Evolutionary conservation across 2,329 filamentous ascomycete genomes (phyloP).

Genomic region (Aspergillus bombycis): DNA sequence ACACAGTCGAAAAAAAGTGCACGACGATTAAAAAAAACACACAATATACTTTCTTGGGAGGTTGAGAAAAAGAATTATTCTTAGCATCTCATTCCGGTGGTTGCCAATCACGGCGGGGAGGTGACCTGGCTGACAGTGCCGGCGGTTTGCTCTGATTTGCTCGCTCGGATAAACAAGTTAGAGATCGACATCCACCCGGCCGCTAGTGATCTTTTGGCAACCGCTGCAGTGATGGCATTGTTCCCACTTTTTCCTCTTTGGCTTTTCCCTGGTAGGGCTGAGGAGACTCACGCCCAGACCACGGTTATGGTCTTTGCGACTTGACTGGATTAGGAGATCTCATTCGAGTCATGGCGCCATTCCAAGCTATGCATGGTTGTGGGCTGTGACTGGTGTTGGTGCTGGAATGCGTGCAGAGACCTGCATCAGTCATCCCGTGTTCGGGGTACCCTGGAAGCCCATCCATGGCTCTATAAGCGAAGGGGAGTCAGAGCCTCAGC

Average conservation of each 20-base stretch:
- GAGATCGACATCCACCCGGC: not conserved
- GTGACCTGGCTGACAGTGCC: not conserved
- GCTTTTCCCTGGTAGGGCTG: conserved; percentile 21
- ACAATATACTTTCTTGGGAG: not conserved
- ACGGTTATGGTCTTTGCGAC: not conserved
- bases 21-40: not conserved
- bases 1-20: not conserved
- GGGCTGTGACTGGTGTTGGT: not conserved
- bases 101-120: not conserved
- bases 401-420: not conserved
- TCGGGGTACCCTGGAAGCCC: not conserved
- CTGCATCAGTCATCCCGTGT: not conserved
- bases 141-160: not conserved
- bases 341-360: not conserved
- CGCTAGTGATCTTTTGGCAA: not conserved
- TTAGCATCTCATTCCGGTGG: not conserved
- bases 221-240: not conserved
- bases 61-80: not conserved
- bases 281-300: conserved; percentile 6
- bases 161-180: not conserved
- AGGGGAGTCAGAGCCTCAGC: not conserved
- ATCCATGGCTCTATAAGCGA: not conserved
- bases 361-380: not conserved
- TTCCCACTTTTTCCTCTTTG: not conserved
- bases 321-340: not conserved